phyloP scores from a whole-genome alignment of 495 filamentous ascomycete genomes.

The Aspergillus coremiiformis region DNA sequence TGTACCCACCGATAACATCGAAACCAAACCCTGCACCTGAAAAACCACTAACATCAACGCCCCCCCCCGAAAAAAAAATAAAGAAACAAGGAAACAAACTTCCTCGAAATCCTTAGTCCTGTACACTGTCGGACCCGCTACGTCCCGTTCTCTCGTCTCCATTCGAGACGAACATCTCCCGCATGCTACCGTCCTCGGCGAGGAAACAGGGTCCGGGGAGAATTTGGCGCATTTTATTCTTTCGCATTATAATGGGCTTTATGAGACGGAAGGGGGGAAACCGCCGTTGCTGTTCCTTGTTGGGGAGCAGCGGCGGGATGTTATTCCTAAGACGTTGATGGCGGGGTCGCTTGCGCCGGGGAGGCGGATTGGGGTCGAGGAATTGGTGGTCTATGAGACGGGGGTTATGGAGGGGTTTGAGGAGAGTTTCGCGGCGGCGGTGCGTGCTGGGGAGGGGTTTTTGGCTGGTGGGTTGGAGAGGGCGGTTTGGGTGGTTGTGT shows the following conservation, averaged over 20 bases:
- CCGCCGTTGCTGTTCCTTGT: constrained; percentile 76
- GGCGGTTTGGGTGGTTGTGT: constrained; percentile 79
- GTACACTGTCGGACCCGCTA: constrained; percentile 92
- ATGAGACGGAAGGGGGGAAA: constrained; percentile 26
- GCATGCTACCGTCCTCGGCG: constrained; percentile 56
- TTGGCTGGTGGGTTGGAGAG: constrained; percentile 15
- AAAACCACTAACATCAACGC: no score
- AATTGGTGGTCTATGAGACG: constrained; percentile 81
- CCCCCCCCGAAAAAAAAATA: background rate
- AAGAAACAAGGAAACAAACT: constrained; percentile 22
- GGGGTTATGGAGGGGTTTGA: constrained; percentile 69
- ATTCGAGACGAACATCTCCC: constrained; percentile 40
- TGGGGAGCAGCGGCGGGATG: constrained; percentile 76
- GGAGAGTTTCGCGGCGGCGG: constrained; percentile 46
- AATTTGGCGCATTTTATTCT: constrained; percentile 70
- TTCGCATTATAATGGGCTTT: constrained; percentile 51
- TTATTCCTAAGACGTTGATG: constrained; percentile 76
- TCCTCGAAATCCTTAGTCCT: constrained; percentile 50
- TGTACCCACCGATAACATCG: no score
- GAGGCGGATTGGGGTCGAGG: constrained; percentile 56
- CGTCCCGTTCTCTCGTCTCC: constrained; percentile 60
- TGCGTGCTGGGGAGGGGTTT: constrained; percentile 16
- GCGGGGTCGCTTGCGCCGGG: constrained; percentile 30
- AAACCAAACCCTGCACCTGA: no score
- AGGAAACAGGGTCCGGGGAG: constrained; percentile 75